Conservation (phyloP, 768 basidiomycete species). For the Nidularia pulvinata region DNA sequence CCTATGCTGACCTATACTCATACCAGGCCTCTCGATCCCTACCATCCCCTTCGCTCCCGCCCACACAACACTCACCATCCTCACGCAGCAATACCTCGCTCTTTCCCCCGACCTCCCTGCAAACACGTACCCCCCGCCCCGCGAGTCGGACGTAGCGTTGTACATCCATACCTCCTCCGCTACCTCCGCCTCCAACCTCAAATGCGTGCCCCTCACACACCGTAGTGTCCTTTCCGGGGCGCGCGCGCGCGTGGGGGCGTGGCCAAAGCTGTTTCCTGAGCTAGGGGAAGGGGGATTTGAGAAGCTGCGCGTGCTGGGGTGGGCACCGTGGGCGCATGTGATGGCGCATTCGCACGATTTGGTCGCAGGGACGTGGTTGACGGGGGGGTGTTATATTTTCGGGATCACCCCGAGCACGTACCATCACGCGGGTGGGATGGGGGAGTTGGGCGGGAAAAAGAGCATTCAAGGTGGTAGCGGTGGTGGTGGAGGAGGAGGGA, state of each 20-base stretch:
- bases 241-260: slow-evolving; percentile 17
- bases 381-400: slow-evolving; percentile 27
- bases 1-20: no score
- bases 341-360: slow-evolving; percentile 23
- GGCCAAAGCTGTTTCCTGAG: slow-evolving; percentile 9
- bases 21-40: no score
- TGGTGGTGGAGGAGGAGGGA: no score
- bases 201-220: slow-evolving; percentile 30
- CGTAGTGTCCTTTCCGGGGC: slow-evolving; percentile 19
- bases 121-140: no score
- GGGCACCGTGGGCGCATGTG: slow-evolving; percentile 31
- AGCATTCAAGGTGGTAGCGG: no score
- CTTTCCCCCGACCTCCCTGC: no score
- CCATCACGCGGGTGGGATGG: not conserved
- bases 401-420: slow-evolving; percentile 25
- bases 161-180: slow-evolving; percentile 33
- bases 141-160: slow-evolving; percentile 13
- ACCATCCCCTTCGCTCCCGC: no score
- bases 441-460: no score
- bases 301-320: slow-evolving; percentile 24
- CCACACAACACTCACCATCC: no score
- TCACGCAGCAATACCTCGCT: no score
- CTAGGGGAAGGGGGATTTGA: slow-evolving; percentile 6
- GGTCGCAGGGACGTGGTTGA: slow-evolving; percentile 20
- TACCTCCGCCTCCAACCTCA: slow-evolving; percentile 25